Evolutionary conservation across 805 yeast species (phyloP).

Genomic region (Hanseniaspora pseudoguilliermondii): DNA sequence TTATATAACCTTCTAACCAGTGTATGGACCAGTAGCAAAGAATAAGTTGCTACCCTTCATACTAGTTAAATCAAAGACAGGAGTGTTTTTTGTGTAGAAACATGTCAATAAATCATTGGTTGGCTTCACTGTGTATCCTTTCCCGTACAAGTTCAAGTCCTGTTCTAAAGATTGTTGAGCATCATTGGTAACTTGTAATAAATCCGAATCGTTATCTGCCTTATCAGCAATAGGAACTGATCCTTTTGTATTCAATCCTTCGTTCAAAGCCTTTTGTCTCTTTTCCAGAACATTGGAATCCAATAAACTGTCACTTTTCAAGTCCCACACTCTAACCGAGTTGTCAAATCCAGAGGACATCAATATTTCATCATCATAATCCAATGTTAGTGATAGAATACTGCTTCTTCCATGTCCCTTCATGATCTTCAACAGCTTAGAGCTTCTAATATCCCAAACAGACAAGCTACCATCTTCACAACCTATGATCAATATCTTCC

Average conservation of each 20-base stretch:
- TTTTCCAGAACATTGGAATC: conserved; percentile 74
- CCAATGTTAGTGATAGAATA: conserved; percentile 71
- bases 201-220: neutral
- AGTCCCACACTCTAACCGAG: conserved; percentile 92
- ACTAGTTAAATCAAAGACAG: conserved; percentile 84
- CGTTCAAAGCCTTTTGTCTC: conserved; percentile 25
- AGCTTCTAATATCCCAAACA: conserved; percentile 90
- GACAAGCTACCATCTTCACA: conserved; percentile 84
- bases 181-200: conserved; percentile 18
- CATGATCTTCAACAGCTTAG: conserved; percentile 79
- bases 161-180: conserved; percentile 10
- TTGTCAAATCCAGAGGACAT: conserved; percentile 89
- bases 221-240: conserved; percentile 11
- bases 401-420: conserved; percentile 86
- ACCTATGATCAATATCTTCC: conserved; percentile 89
- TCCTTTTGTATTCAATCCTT: conserved; percentile 15
- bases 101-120: conserved; percentile 86
- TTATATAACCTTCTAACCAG: conserved; percentile 23
- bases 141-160: conserved; percentile 37
- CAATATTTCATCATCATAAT: conserved; percentile 75
- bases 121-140: conserved; percentile 61
- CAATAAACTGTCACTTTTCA: conserved; percentile 58
- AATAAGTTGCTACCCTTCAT: conserved; percentile 74
- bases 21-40: conserved; percentile 82
- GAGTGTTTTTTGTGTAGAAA: conserved; percentile 84